Conservation (phyloP, 805 yeast species). For the Kodamaea nitidulidarum region DNA sequence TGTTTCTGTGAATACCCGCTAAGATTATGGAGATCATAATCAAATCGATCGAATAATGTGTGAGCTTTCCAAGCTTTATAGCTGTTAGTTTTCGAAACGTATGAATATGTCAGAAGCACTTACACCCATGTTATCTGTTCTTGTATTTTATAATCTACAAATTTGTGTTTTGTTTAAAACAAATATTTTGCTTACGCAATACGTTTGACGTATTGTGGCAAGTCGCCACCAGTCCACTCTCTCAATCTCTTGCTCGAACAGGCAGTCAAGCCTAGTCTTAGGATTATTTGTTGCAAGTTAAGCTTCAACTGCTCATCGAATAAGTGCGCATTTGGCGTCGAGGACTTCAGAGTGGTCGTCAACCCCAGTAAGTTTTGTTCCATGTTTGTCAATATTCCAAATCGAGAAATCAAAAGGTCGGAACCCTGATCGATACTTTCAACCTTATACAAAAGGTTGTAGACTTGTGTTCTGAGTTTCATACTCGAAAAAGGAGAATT, state of each 20-base stretch:
- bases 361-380: slow-evolving; percentile 12
- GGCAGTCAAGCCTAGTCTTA: slow-evolving; percentile 41
- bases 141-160: too few relatives aligned
- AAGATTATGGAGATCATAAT: slow-evolving; percentile 74
- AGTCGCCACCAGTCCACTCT: slow-evolving; percentile 60
- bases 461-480: slow-evolving; percentile 37
- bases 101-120: neutral
- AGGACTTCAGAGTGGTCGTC: slow-evolving; percentile 8
- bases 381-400: slow-evolving; percentile 34
- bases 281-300: slow-evolving; percentile 43
- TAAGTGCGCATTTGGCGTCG: slow-evolving; percentile 12
- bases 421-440: slow-evolving; percentile 56
- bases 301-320: slow-evolving; percentile 30
- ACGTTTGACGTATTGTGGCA: slow-evolving; percentile 43
- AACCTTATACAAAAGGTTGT: slow-evolving; percentile 42
- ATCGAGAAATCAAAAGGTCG: slow-evolving; percentile 55
- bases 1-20: slow-evolving; percentile 81
- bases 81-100: neutral
- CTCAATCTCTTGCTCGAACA: slow-evolving; percentile 48
- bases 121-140: slow-evolving; percentile 4
- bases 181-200: slow-evolving; percentile 8
- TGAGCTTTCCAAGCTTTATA: slow-evolving; percentile 53
- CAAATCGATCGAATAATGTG: slow-evolving; percentile 75
- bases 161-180: neutral
- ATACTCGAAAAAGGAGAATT: slow-evolving; percentile 47